Evolutionary conservation across 2,329 filamentous ascomycete genomes (phyloP).

Genomic region (Xylariaceae sp.): DNA sequence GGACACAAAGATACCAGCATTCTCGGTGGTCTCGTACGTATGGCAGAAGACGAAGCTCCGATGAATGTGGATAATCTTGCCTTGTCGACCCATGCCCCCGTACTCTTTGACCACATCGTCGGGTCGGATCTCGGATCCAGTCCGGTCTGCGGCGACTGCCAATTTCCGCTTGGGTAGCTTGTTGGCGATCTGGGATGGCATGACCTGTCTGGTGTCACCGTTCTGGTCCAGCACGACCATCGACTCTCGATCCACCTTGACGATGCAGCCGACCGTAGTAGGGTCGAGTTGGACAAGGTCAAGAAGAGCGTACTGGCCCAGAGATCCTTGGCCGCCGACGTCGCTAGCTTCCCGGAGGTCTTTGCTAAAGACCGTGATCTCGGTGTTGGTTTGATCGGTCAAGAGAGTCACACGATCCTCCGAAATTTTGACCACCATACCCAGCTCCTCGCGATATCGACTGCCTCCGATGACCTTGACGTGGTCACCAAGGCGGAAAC

Average conservation of each 20-base stretch:
- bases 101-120: conserved; percentile 91
- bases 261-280: conserved; percentile 84
- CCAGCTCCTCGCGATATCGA: conserved; percentile 88
- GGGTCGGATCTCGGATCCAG: conserved; percentile 83
- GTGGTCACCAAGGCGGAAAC: conserved; percentile 89
- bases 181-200: conserved; percentile 88
- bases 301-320: conserved; percentile 87
- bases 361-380: conserved; percentile 97
- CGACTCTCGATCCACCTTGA: conserved; percentile 92
- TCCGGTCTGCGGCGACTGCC: conserved; percentile 85
- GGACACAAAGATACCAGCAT: conserved; percentile 82
- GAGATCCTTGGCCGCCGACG: conserved; percentile 72
- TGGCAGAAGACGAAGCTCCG: conserved; percentile 88
- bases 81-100: conserved; percentile 75
- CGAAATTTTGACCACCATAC: conserved; percentile 90
- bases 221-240: conserved; percentile 87
- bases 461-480: conserved; percentile 98
- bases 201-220: conserved; percentile 69
- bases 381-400: conserved; percentile 84
- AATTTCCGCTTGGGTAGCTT: conserved; percentile 75
- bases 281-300: conserved; percentile 92
- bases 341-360: conserved; percentile 91
- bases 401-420: conserved; percentile 89
- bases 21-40: conserved; percentile 75
- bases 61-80: conserved; percentile 89